Evolutionary conservation across 2,329 filamentous ascomycete genomes (phyloP).

Genomic region (Cercospora berteroae): DNA sequence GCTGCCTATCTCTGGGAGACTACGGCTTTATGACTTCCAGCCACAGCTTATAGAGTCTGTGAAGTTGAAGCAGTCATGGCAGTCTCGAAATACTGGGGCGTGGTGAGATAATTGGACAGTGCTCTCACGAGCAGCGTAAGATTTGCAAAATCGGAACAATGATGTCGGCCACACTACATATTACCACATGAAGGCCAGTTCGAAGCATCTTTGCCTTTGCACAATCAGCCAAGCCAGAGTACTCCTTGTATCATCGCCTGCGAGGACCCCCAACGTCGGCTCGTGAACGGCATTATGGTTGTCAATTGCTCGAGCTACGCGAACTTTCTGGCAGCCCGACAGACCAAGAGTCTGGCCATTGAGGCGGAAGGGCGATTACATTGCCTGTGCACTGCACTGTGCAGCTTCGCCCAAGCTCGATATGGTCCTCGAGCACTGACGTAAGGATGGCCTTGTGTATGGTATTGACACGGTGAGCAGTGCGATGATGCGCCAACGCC

Average conservation of each 20-base stretch:
- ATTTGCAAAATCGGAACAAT: not conserved
- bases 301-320: not conserved
- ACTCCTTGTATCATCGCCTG: not conserved
- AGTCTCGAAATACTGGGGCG: not conserved
- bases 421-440: not conserved
- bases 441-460: not conserved
- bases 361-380: not conserved
- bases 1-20: not conserved
- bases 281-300: not conserved
- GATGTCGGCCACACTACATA: not conserved
- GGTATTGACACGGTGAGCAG: not conserved
- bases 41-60: not conserved
- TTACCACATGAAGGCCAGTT: not conserved
- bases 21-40: not conserved
- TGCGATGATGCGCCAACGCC: not conserved
- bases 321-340: not conserved
- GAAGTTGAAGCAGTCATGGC: not conserved
- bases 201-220: not conserved
- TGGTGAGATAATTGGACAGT: not conserved
- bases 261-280: not conserved
- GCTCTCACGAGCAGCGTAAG: not conserved
- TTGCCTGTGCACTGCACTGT: not conserved
- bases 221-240: not conserved
- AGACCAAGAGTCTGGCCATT: not conserved
- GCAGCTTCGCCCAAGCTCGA: not conserved